A percentile compares a stretch with the other conserved stretches of the same genome.
These are phyloP conservation scores for Lachnellula subtilissima DNA, from an alignment of 2,329 filamentous ascomycete genomes.

Conservation along the genomic window DNA sequence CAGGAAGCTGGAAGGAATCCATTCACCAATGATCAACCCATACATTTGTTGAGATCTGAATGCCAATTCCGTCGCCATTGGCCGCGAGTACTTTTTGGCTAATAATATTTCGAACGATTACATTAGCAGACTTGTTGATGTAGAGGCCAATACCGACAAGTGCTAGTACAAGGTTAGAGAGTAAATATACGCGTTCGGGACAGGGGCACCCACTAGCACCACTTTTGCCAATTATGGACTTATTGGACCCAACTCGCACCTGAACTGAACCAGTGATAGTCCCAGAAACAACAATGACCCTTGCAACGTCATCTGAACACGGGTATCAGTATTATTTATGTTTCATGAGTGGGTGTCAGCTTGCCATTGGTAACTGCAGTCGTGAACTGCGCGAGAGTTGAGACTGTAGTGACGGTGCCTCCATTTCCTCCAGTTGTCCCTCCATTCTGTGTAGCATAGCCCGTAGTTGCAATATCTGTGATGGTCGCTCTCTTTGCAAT, in stretches of 20 bases:
- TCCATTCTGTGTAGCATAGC: constrained; percentile 44
- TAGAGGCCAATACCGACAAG: constrained; percentile 44
- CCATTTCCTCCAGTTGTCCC: constrained; percentile 45
- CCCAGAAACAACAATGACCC: constrained; percentile 41
- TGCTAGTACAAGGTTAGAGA: constrained; percentile 15
- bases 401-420: constrained; percentile 41
- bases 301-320: constrained; percentile 36
- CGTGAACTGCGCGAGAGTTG: constrained; percentile 38
- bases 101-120: constrained; percentile 53
- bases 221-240: constrained; percentile 46
- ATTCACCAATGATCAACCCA: constrained; percentile 41
- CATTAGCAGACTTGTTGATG: constrained; percentile 45
- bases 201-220: constrained; percentile 28
- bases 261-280: constrained; percentile 23
- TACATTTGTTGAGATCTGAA: constrained; percentile 44
- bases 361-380: constrained; percentile 33
- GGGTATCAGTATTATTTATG: too few relatives aligned
- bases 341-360: too few relatives aligned
- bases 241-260: constrained; percentile 34
- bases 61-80: constrained; percentile 46
- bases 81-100: constrained; percentile 43
- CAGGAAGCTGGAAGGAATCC: not conserved
- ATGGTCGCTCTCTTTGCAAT: constrained; percentile 41
- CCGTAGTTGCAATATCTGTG: constrained; percentile 30
- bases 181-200: not conserved